Percentiles rank a stretch among this genome's conserved stretches.
Conservation (phyloP, 345 rosid species). For the Gynandropsis gynandra region DNA sequence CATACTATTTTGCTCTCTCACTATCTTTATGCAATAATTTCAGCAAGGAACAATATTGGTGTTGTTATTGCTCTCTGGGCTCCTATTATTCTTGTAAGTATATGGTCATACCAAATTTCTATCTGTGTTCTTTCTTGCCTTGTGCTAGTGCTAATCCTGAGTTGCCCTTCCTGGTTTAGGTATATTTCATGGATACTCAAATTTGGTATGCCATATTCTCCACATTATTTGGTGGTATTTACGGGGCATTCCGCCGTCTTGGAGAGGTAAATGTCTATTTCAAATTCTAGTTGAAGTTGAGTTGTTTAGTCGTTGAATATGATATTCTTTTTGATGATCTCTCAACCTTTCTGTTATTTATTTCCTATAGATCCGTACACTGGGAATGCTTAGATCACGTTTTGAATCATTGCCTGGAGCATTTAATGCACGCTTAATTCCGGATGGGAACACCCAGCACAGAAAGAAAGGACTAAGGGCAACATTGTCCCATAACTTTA, state of each 20-base stretch:
- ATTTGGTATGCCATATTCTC: slow-evolving; percentile 99
- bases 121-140: slow-evolving; percentile 11
- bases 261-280: slow-evolving; percentile 67
- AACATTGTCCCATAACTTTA: slow-evolving; percentile 49
- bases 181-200: slow-evolving; percentile 98
- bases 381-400: slow-evolving; percentile 98
- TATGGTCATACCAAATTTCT: slow-evolving; percentile 10
- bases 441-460: slow-evolving; percentile 49
- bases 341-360: slow-evolving; percentile 11
- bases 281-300: slow-evolving; percentile 8
- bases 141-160: slow-evolving; percentile 20
- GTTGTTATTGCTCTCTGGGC: slow-evolving; percentile 97
- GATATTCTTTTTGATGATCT: slow-evolving; percentile 9
- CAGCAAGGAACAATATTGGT: slow-evolving; percentile 96
- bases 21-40: slow-evolving; percentile 29
- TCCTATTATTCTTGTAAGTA: slow-evolving; percentile 85
- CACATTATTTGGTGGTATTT: slow-evolving; percentile 91
- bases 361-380: slow-evolving; percentile 73
- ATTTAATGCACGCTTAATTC: slow-evolving; percentile 77
- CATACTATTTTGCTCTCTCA: slow-evolving; percentile 18
- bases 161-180: slow-evolving; percentile 36
- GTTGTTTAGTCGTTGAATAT: slow-evolving; percentile 6
- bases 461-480: slow-evolving; percentile 72
- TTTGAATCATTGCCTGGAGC: slow-evolving; percentile 85
- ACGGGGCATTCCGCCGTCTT: slow-evolving; percentile 97